phyloP scores from a whole-genome alignment of 805 yeast species.

The Nakazawaea laoshanensis region DNA sequence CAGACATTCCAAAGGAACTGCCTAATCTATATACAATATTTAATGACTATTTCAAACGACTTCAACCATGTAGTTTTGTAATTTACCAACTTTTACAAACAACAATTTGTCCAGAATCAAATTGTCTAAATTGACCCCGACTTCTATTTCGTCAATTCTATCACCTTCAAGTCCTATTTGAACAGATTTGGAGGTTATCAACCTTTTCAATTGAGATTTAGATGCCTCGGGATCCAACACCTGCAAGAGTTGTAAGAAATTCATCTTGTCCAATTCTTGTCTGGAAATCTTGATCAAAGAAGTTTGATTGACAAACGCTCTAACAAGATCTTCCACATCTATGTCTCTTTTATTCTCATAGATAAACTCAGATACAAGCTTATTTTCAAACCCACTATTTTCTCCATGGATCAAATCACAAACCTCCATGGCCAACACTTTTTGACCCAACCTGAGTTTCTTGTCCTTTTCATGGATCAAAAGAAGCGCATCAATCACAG shows the following conservation, averaged over 20 bases:
- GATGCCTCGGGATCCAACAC: constrained; percentile 35
- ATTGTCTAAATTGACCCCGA: constrained; percentile 35
- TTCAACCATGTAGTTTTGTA: constrained; percentile 50
- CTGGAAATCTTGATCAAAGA: constrained; percentile 32
- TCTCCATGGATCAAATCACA: constrained; percentile 83
- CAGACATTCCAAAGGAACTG: constrained; percentile 67
- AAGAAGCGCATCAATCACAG: constrained; percentile 47
- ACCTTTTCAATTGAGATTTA: constrained; percentile 27
- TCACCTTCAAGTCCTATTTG: constrained; percentile 56
- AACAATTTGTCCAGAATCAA: constrained; percentile 54
- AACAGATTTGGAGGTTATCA: constrained; percentile 64
- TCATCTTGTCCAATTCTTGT: constrained; percentile 21
- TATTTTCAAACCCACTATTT: constrained; percentile 64
- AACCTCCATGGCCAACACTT: constrained; percentile 71
- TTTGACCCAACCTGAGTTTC: constrained; percentile 65
- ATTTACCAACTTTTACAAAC: constrained; percentile 69
- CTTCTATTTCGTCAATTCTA: constrained; percentile 41
- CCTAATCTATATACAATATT: constrained; percentile 15
- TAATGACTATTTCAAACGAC: constrained; percentile 12
- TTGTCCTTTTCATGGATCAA: constrained; percentile 47
- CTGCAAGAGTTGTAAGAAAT: constrained; percentile 46
- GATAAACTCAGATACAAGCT: constrained; percentile 55
- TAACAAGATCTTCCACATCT: constrained; percentile 43
- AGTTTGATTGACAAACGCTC: constrained; percentile 51
- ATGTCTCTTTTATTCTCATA: constrained; percentile 27